phyloP scores from a whole-genome alignment of 345 rosid genomes.

The Leavenworthia alabamica region DNA sequence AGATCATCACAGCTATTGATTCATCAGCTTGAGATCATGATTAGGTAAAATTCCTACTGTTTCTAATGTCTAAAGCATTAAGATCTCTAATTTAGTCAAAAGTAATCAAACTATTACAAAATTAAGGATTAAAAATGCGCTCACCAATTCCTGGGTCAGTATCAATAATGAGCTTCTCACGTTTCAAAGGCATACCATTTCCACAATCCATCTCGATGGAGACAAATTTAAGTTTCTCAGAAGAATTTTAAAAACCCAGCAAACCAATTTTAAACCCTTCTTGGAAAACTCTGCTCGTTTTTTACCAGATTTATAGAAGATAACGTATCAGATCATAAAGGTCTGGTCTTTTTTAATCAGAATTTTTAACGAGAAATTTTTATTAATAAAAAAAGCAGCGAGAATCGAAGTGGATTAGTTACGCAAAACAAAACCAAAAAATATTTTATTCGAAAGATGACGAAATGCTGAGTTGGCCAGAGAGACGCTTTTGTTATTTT shows the following conservation, averaged over 20 bases:
- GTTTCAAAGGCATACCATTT: constrained; percentile 19
- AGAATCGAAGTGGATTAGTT: too few relatives aligned
- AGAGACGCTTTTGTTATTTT: constrained; percentile 12
- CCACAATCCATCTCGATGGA: constrained; percentile 26
- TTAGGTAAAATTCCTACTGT: too few relatives aligned
- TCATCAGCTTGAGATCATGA: too few relatives aligned
- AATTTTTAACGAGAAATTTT: background rate
- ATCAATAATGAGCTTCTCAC: constrained; percentile 80
- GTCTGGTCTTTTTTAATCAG: background rate
- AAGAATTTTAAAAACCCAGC: background rate
- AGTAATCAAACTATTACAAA: background rate
- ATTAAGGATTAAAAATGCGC: constrained; percentile 3
- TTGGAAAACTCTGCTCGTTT: background rate
- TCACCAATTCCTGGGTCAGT: constrained; percentile 98
- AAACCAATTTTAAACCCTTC: background rate
- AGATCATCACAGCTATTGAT: too few relatives aligned
- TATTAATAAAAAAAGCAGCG: background rate
- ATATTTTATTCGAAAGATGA: background rate
- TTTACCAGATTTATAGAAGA: background rate
- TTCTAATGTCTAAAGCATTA: too few relatives aligned
- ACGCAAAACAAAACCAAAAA: too few relatives aligned
- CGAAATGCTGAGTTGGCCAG: constrained; percentile 4
- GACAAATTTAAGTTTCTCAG: background rate
- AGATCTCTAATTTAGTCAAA: too few relatives aligned
- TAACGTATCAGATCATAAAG: constrained; percentile 13